Conservation (phyloP, 345 rosid genomes). For the Euphorbia pulcherrima region DNA sequence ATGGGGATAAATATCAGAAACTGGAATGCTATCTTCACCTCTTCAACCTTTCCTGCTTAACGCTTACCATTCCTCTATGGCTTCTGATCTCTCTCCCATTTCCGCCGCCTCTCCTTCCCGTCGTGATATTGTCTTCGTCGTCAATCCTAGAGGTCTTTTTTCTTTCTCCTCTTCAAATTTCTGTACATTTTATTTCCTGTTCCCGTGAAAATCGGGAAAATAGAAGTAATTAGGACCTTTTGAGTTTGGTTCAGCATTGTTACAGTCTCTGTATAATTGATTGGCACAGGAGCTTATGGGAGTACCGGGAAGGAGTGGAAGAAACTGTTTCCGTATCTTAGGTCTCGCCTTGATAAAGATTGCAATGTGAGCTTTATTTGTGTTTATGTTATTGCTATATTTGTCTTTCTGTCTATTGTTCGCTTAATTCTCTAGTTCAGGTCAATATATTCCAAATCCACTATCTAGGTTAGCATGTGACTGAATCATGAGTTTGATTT, state of each 20-base stretch:
- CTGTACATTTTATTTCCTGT: background rate
- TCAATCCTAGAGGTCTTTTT: constrained; percentile 75
- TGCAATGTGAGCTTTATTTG: constrained; percentile 59
- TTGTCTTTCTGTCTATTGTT: background rate
- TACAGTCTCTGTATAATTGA: background rate
- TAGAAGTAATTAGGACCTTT: background rate
- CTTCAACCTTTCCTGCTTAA: constrained; percentile 27
- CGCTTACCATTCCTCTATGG: constrained; percentile 27
- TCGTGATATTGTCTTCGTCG: constrained; percentile 87
- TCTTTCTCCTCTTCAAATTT: background rate
- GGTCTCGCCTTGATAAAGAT: constrained; percentile 63
- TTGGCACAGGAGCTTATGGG: constrained; percentile 77
- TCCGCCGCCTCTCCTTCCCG: constrained; percentile 49
- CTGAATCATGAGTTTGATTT: background rate
- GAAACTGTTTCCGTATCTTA: constrained; percentile 74
- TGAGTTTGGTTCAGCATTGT: background rate
- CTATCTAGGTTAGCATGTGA: constrained; percentile 1
- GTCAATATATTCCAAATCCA: background rate
- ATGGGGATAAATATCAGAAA: constrained; percentile 5
- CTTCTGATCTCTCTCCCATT: constrained; percentile 47
- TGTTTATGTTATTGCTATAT: background rate
- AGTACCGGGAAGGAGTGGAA: constrained; percentile 89
- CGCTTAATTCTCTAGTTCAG: background rate
- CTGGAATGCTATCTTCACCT: background rate
- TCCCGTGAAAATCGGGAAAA: constrained; percentile 11